phyloP scores from a whole-genome alignment of 139 green algal genomes.

The Astrephomene gubernaculifera region DNA sequence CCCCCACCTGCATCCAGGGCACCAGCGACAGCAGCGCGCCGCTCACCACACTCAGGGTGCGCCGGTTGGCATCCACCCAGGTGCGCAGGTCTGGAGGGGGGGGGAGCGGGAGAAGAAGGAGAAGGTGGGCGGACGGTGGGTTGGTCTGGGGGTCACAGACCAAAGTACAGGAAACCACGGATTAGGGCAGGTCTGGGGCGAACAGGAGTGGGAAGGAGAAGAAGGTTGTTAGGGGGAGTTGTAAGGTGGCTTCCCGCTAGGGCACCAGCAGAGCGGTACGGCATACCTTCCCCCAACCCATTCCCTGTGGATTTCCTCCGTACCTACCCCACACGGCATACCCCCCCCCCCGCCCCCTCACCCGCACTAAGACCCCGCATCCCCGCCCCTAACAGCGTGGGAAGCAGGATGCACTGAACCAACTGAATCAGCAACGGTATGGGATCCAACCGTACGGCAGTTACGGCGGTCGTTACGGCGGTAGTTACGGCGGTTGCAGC shows the following conservation, averaged over 20 bases:
- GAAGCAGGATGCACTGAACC: constrained; percentile 70
- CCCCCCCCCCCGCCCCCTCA: no score
- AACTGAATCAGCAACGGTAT: constrained; percentile 75
- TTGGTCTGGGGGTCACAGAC: no score
- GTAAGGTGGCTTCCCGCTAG: no score
- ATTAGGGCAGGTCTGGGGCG: no score
- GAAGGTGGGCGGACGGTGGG: background rate
- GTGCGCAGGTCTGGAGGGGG: background rate
- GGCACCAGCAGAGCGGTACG: no score
- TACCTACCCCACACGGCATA: no score
- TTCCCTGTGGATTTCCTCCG: no score
- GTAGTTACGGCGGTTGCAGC: no score
- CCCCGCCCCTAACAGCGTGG: constrained; percentile 63
- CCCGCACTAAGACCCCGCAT: constrained; percentile 57
- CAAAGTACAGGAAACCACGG: no score
- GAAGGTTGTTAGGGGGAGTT: background rate
- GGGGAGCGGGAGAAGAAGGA: background rate
- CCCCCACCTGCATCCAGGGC: constrained; percentile 84
- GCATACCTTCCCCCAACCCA: no score
- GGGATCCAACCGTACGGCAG: constrained; percentile 53
- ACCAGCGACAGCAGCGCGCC: constrained; percentile 70
- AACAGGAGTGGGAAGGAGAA: background rate
- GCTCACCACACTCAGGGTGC: constrained; percentile 29
- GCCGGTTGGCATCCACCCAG: constrained; percentile 2
- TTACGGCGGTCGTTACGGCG: no score